phyloP scores from a whole-genome alignment of 1,139 yeast species.

The Zygosaccharomyces pseudobailii region DNA sequence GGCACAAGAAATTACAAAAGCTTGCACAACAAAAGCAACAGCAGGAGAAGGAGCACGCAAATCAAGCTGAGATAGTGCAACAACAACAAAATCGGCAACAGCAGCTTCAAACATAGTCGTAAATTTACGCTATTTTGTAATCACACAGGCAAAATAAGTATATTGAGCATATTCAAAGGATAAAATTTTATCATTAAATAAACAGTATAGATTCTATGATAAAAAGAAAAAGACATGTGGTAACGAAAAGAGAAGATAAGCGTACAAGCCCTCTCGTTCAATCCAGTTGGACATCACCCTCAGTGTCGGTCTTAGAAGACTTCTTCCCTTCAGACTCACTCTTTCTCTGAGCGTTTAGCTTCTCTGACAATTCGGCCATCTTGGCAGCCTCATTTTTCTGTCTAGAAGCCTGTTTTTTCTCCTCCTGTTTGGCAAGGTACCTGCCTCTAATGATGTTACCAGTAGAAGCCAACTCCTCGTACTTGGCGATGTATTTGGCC shows the following conservation, averaged over 20 bases:
- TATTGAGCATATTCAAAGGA: not conserved
- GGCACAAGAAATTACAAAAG: slow-evolving; percentile 48
- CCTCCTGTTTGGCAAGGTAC: slow-evolving; percentile 91
- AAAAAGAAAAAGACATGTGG: slow-evolving; percentile 2
- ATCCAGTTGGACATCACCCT: slow-evolving; percentile 27
- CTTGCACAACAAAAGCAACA: not conserved
- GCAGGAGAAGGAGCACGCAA: not conserved
- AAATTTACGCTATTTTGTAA: not conserved
- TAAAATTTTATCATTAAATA: slow-evolving; percentile 9
- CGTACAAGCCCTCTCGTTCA: slow-evolving; percentile 1
- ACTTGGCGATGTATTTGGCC: slow-evolving; percentile 96
- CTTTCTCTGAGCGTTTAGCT: slow-evolving; percentile 77
- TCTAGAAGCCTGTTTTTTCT: slow-evolving; percentile 83
- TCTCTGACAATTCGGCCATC: slow-evolving; percentile 86
- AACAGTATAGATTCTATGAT: slow-evolving; percentile 6
- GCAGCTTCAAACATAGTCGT: not conserved
- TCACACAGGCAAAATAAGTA: not conserved
- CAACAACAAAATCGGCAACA: not conserved
- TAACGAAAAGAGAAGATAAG: not conserved
- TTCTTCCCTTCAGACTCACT: slow-evolving; percentile 36
- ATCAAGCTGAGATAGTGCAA: not conserved
- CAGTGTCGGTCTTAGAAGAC: slow-evolving; percentile 20
- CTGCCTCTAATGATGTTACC: slow-evolving; percentile 97
- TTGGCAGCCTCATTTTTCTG: slow-evolving; percentile 85
- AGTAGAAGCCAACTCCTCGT: slow-evolving; percentile 91